Evolutionary conservation across 441 rosid genomes (phyloP).

Genomic region (Erysimum cheiri): DNA sequence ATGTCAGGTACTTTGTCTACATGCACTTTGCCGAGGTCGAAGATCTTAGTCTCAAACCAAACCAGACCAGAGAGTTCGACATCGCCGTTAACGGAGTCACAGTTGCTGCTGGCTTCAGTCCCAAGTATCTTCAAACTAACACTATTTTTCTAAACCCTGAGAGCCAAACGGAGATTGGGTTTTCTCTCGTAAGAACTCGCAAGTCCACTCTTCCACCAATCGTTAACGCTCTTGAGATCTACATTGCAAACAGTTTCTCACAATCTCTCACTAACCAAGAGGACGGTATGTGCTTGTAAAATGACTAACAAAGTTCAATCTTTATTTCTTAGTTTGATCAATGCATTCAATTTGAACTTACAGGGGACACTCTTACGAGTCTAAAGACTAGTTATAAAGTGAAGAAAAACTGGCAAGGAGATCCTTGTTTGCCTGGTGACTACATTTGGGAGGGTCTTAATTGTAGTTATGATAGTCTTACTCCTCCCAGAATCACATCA

Average conservation of each 20-base stretch:
- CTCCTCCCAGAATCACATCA: conserved; percentile 46
- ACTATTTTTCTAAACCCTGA: conserved; percentile 31
- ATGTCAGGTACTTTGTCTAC: conserved; percentile 36
- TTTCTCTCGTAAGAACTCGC: conserved; percentile 17
- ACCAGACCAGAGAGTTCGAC: conserved; percentile 40
- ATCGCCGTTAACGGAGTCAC: conserved; percentile 17
- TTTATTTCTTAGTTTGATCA: neutral
- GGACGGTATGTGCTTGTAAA: conserved; percentile 43
- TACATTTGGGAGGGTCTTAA: conserved; percentile 51
- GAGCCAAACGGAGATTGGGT: conserved; percentile 2
- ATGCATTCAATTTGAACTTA: neutral
- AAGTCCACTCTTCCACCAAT: conserved; percentile 48
- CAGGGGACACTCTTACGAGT: conserved; percentile 40
- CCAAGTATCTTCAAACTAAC: conserved; percentile 35
- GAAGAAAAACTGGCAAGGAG: conserved; percentile 53
- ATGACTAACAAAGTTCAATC: neutral
- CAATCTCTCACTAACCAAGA: conserved; percentile 45
- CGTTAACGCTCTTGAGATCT: conserved; percentile 49
- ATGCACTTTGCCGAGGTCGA: conserved; percentile 40
- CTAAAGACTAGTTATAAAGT: conserved; percentile 35
- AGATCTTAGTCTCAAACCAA: conserved; percentile 37
- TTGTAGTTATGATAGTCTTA: conserved; percentile 41
- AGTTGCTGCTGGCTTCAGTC: conserved; percentile 24
- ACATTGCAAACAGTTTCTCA: conserved; percentile 21
- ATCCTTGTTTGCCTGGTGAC: conserved; percentile 49